These are phyloP conservation scores for Hyphopichia wangnamkhiaoensis DNA, from an alignment of 1,139 yeast species.

Conservation along the genomic window DNA sequence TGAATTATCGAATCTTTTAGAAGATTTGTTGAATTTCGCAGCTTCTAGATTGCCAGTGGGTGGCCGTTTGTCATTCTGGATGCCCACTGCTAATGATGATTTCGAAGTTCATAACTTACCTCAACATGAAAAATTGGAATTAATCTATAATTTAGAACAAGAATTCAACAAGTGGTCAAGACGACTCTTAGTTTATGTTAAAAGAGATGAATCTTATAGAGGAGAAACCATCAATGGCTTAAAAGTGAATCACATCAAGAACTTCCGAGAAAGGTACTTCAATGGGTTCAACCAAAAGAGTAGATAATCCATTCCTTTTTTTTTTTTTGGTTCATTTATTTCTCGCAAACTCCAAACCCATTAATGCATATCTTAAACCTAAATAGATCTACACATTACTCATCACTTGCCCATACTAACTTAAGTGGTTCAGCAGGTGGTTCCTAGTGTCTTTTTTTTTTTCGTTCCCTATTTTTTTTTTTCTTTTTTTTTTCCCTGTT, in stretches of 20 bases:
- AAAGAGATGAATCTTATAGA: slow-evolving; percentile 55
- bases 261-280: slow-evolving; percentile 82
- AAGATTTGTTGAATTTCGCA: slow-evolving; percentile 74
- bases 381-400: too few species aligned
- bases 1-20: slow-evolving; percentile 71
- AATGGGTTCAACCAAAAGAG: slow-evolving; percentile 55
- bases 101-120: slow-evolving; percentile 75
- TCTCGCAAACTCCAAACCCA: too few species aligned
- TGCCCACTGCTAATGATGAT: slow-evolving; percentile 96
- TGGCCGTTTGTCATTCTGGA: slow-evolving; percentile 93
- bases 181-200: slow-evolving; percentile 75
- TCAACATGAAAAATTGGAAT: slow-evolving; percentile 69
- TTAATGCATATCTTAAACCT: too few species aligned
- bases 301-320: slow-evolving; percentile 15
- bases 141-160: slow-evolving; percentile 77
- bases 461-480: neutral
- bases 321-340: too few species aligned
- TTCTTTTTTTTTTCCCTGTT: neutral
- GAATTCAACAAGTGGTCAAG: slow-evolving; percentile 93
- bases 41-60: slow-evolving; percentile 67
- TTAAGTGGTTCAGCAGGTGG: neutral
- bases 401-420: too few species aligned
- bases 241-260: slow-evolving; percentile 43
- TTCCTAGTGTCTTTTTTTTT: neutral
- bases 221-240: slow-evolving; percentile 59